phyloP scores from a whole-genome alignment of 2,329 filamentous ascomycete species.

The Diaporthe sp. region DNA sequence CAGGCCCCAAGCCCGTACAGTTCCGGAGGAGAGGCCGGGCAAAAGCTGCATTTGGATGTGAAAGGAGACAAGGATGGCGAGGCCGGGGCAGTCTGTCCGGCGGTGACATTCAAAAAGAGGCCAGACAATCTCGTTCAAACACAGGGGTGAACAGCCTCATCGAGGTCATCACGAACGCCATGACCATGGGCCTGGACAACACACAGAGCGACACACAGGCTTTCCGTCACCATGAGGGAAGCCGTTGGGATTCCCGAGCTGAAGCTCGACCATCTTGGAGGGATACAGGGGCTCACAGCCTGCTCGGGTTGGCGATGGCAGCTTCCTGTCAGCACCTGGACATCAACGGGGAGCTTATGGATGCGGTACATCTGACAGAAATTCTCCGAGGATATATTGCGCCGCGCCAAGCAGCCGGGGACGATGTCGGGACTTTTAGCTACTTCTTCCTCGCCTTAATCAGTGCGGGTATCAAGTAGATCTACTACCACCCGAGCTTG shows the following conservation, averaged over 20 bases:
- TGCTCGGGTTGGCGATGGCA: constrained; percentile 75
- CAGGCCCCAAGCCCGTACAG: too few species aligned
- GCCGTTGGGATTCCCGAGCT: constrained; percentile 79
- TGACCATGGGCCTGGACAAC: too few species aligned
- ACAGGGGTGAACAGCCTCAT: too few species aligned
- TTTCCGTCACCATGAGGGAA: constrained; percentile 76
- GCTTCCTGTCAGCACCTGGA: constrained; percentile 84
- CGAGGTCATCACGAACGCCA: too few species aligned
- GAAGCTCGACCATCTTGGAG: constrained; percentile 76
- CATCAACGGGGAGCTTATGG: constrained; percentile 85
- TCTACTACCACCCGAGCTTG: neutral
- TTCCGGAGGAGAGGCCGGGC: too few species aligned
- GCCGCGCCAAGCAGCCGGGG: constrained; percentile 82
- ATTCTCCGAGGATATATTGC: constrained; percentile 85
- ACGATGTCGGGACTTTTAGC: constrained; percentile 87
- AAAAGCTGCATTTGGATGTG: too few species aligned
- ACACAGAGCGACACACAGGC: too few species aligned
- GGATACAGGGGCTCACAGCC: constrained; percentile 80
- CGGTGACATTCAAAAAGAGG: too few species aligned
- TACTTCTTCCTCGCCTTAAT: constrained; percentile 76
- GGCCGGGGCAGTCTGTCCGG: too few species aligned
- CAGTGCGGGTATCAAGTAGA: constrained; percentile 79
- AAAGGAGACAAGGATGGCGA: too few species aligned
- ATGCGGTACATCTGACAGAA: constrained; percentile 83
- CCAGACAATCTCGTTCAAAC: too few species aligned